These are phyloP conservation scores for Phialocephala sp. DNA, from an alignment of 2,329 filamentous ascomycete genomes.

Conservation along the genomic window DNA sequence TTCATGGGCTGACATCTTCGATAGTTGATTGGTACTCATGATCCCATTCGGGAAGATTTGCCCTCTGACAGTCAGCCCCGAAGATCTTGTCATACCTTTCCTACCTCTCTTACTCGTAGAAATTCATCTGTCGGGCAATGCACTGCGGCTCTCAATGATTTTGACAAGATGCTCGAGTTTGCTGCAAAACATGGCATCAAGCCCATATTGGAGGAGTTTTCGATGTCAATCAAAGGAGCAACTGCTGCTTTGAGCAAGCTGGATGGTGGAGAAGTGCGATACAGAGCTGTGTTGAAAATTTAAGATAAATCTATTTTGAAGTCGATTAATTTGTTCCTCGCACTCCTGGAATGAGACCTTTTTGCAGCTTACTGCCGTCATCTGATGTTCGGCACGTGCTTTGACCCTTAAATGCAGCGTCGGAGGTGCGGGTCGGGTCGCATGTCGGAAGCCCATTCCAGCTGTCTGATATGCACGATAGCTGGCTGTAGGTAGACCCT, in stretches of 20 bases:
- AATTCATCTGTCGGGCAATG: too few relatives aligned
- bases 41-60: too few relatives aligned
- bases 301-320: neutral
- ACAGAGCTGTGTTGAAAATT: conserved; percentile 27
- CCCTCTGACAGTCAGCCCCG: too few relatives aligned
- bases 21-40: conserved; percentile 36
- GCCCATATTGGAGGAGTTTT: conserved; percentile 49
- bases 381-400: neutral
- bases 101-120: too few relatives aligned
- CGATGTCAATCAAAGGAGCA: conserved; percentile 28
- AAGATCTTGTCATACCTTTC: too few relatives aligned
- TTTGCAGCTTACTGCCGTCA: neutral
- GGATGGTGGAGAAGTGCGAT: conserved; percentile 23
- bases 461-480: neutral
- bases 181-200: conserved; percentile 59
- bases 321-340: neutral
- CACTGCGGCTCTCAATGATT: too few relatives aligned
- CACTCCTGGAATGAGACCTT: neutral
- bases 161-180: neutral
- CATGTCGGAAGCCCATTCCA: neutral
- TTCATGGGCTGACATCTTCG: neutral
- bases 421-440: neutral
- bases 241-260: conserved; percentile 26
- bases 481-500: neutral
- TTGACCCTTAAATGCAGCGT: too few relatives aligned